Evolutionary conservation across 768 basidiomycete species (phyloP), one percentile per base, ranked within the genome.

Genomic region (Rhizopogon vulgaris): DNA sequence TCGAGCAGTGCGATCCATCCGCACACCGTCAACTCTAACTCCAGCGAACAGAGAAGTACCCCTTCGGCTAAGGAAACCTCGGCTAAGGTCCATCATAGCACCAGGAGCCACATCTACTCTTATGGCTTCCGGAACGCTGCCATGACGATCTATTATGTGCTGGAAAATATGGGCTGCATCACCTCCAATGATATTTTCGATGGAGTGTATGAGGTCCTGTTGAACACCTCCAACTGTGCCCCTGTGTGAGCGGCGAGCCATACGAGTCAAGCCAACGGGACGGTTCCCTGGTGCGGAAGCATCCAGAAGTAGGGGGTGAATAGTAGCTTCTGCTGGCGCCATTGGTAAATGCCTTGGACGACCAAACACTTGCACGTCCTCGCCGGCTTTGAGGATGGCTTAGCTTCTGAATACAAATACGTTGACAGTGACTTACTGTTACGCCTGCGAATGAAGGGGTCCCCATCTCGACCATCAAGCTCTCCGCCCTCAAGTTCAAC

Each of bases 131-230:
- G 78, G 69, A 22, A 69, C 75, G 32, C 73, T 77, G 39, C 75
- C 77, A 25, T 80, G 73, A 45, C 81, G 81, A 45, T 79, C 74
- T 58, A 94, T 79, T 41, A 95, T 77, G 42, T 92, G 87, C 50
- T 94, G 87, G 59, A 96, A 79, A 25, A 94, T 73, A 60, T 94
- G 91, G 15, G 86, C 76, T 7, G 88, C 88, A 24, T 88, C 87
- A 9, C 82, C 82, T 0, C 90, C 89, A 50, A 94, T 82, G 50
- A 92, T 80, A 53, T 86, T 83, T 54, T 92, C 86, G 39, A 96
- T 82, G 14, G 84, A 87, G 54, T 86, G 82, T 22, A 90, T 69
- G 39, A 93, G 72, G 41, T 87, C 84, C 17, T 70, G 74, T 49
- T 74, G 75, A 42, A 71, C 71, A 42, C 71, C 76, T 47, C 59